phyloP scores from a whole-genome alignment of 75 land plant genomes.

The Selaginella moellendorffii region DNA sequence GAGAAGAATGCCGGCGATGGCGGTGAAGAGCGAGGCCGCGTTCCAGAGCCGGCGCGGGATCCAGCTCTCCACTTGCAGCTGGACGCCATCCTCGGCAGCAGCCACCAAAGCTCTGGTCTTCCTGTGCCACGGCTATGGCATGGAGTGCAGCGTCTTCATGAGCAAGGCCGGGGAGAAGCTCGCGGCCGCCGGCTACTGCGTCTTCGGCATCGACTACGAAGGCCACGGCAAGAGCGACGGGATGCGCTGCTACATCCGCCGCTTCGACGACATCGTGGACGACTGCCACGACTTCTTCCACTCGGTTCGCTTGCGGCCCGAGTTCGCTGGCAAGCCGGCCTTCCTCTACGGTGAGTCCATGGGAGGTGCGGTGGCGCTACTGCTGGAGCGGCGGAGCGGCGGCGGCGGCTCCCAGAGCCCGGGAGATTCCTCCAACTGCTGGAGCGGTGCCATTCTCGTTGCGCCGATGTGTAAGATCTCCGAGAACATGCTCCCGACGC shows the following conservation, averaged over 20 bases:
- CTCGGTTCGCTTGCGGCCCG: conserved; percentile 17
- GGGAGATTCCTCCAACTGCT: neutral
- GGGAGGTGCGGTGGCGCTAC: conserved; percentile 20
- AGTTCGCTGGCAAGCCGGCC: conserved; percentile 5
- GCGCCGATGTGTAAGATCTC: conserved; percentile 37
- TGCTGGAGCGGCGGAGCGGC: conserved; percentile 6
- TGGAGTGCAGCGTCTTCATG: conserved; percentile 69
- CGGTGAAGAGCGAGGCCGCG: too few species aligned
- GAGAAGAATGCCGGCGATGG: too few species aligned
- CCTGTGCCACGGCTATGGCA: conserved; percentile 88
- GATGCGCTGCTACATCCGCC: conserved; percentile 23
- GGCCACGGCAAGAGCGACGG: conserved; percentile 64
- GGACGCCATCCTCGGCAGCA: conserved; percentile 43
- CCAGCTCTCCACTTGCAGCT: conserved; percentile 66
- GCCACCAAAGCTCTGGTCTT: conserved; percentile 57
- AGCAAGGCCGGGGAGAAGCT: conserved; percentile 47
- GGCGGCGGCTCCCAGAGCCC: too few species aligned
- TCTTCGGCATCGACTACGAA: conserved; percentile 51
- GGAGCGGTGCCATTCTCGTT: conserved; percentile 18
- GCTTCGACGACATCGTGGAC: conserved; percentile 34
- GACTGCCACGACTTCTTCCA: conserved; percentile 38
- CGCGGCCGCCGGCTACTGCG: conserved; percentile 43
- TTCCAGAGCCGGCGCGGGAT: too few species aligned
- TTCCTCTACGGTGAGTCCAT: conserved; percentile 23
- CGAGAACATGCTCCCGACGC: conserved; percentile 41